Percentiles rank a stretch among this genome's conserved stretches.
Evolutionary conservation across 83 land plant species (phyloP).

Genomic region (Picea abies): DNA sequence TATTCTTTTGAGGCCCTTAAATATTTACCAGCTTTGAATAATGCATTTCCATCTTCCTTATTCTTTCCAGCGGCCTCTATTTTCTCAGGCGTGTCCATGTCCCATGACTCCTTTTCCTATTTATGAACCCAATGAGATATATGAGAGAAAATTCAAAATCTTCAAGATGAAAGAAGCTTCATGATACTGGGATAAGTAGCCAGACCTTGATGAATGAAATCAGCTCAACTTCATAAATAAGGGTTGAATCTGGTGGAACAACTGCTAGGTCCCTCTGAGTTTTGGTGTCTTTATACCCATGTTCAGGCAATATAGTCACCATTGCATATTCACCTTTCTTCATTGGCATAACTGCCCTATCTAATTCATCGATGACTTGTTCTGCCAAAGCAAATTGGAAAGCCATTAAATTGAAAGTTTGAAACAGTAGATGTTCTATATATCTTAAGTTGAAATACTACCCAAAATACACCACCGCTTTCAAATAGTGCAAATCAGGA

Average conservation of each 20-base stretch:
- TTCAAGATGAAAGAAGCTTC: background rate
- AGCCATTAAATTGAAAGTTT: no score
- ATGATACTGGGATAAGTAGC: background rate
- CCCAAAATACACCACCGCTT: no score
- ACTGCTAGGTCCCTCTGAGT: constrained; percentile 29
- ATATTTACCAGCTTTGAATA: no score
- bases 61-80: no score
- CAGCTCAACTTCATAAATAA: constrained; percentile 47
- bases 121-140: background rate
- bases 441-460: background rate
- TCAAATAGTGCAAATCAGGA: no score
- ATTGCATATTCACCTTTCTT: constrained; percentile 71
- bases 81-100: no score
- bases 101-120: no score
- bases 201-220: constrained; percentile 36
- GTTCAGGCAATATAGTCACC: constrained; percentile 61
- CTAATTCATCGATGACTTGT: constrained; percentile 70
- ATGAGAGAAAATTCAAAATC: background rate
- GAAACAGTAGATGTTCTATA: no score
- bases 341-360: constrained; percentile 77
- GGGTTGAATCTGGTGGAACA: constrained; percentile 39
- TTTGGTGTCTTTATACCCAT: constrained; percentile 58
- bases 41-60: no score
- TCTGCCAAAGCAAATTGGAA: constrained; percentile 27
- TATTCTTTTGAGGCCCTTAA: no score